phyloP scores from a whole-genome alignment of 441 rosid species.

The Pelargonium myrrhifolium region DNA sequence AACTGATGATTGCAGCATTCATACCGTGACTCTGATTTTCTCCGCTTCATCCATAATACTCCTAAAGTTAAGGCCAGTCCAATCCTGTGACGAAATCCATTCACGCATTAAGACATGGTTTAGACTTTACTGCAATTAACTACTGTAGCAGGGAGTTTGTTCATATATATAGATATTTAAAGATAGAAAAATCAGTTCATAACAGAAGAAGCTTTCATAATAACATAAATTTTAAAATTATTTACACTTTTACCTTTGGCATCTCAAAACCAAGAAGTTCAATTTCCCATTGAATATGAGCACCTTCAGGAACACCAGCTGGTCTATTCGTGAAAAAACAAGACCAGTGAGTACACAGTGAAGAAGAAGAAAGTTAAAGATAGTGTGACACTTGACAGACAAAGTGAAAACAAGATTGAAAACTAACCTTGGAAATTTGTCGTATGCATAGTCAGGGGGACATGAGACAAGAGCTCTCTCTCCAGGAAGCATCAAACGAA shows the following conservation, averaged over 20 bases:
- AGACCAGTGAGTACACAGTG: conserved; percentile 12
- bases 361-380: background rate
- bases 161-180: background rate
- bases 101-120: conserved; percentile 1
- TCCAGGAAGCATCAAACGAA: conserved; percentile 95
- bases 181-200: background rate
- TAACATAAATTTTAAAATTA: background rate
- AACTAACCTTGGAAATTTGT: conserved; percentile 71
- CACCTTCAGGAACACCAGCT: conserved; percentile 78
- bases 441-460: conserved; percentile 96
- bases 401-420: conserved; percentile 3
- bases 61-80: conserved; percentile 91
- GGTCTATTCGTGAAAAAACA: conserved; percentile 43
- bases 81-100: conserved; percentile 52
- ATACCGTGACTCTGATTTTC: conserved; percentile 76
- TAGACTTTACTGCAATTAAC: background rate
- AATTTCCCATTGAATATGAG: conserved; percentile 88
- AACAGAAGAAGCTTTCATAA: background rate
- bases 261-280: conserved; percentile 96
- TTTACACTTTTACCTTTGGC: conserved; percentile 54
- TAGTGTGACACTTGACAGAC: background rate
- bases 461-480: conserved; percentile 89
- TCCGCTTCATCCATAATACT: conserved; percentile 93
- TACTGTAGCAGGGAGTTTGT: background rate
- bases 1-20: conserved; percentile 12